A percentile compares a stretch with the other conserved stretches of the same genome.
Conservation (phyloP, 2,329 filamentous ascomycete genomes). For the Pseudopyrenochaeta lycopersici region DNA sequence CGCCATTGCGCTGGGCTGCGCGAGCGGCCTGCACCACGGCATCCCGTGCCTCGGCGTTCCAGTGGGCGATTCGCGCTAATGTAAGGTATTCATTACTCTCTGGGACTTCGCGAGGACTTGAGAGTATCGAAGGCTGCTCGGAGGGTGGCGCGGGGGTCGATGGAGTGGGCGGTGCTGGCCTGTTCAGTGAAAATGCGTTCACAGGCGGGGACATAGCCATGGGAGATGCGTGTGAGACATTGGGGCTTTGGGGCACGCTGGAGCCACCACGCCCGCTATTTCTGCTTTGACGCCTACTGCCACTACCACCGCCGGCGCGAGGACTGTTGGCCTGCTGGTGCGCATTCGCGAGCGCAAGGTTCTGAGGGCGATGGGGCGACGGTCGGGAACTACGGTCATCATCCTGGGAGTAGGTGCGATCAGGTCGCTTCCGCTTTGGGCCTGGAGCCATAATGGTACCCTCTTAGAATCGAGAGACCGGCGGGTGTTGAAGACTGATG, state of each 20-base stretch:
- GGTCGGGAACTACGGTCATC: constrained; percentile 53
- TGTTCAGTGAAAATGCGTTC: constrained; percentile 23
- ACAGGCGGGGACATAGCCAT: constrained; percentile 42
- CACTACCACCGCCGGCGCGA: constrained; percentile 39
- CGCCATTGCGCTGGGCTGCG: constrained; percentile 71
- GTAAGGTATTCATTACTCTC: constrained; percentile 83
- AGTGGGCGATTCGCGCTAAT: constrained; percentile 71
- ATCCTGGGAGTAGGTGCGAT: constrained; percentile 56
- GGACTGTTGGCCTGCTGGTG: constrained; percentile 37
- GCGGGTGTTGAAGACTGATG: constrained; percentile 27
- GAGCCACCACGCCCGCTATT: constrained; percentile 38
- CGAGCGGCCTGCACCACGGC: constrained; percentile 72
- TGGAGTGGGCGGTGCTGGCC: constrained; percentile 27
- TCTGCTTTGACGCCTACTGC: constrained; percentile 39
- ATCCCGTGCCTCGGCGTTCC: constrained; percentile 73
- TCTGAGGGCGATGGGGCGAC: constrained; percentile 62
- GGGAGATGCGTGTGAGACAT: constrained; percentile 39
- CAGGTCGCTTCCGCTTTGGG: constrained; percentile 65
- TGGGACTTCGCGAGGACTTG: constrained; percentile 25
- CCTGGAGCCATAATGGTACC: constrained; percentile 56
- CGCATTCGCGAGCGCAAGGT: constrained; percentile 62
- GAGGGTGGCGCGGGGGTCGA: constrained; percentile 25
- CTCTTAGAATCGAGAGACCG: constrained; percentile 39
- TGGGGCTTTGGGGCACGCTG: constrained; percentile 43
- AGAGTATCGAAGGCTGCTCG: constrained; percentile 46